Base-by-base conservation (phyloP, 306 rosid genomes). In the Glycine tomentella region DNA sequence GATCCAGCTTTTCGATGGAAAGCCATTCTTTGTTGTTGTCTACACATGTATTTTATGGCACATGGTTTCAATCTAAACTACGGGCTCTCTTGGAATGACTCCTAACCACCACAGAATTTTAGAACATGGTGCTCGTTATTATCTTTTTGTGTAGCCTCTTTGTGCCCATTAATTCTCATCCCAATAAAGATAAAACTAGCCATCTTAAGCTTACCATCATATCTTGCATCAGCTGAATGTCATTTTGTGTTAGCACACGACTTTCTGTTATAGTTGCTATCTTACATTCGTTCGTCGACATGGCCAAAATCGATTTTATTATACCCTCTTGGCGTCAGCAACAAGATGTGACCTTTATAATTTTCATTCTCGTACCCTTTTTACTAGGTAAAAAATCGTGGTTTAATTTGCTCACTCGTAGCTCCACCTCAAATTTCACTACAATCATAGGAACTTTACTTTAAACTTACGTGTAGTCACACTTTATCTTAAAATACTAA, bases 71-170 rank as follows among this genome's bases (percentile, higher is more conserved):
- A 13, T 46, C 51, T 42, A 57, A 69, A 79, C 76, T 2, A 56
- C 3, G 82, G 62, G 51, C 50, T 69, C 46, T 46, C 52, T 58
- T n/a, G 77, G 72, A 80, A 48, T 80, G 72, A 58, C 52, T 5
- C 70, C 25, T 48, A 77, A 55, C 74, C 13, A 52, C 45, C 17
- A 17, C 55, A 50, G 2, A 36, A 48, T 20, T 46, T 58, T 9
- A 52, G 13, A 79, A 55, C 48, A 7, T 40, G 7, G 13, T 66
- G 10, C 55, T 12, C 46, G 9, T 58, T 17, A 53, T 25, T 25
- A 25, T 25, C 2, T 63, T 45, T 58, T 15, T 44, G 58, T 45
- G 33, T n/a, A n/a, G n/a, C n/a, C n/a, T n/a, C n/a, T n/a, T n/a
- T n/a, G 58, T 45, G 33, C 38, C 56, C 57, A 45, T 13, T 17